phyloP scores from a whole-genome alignment of 306 rosid genomes.

The Ochetophila trinervis region DNA sequence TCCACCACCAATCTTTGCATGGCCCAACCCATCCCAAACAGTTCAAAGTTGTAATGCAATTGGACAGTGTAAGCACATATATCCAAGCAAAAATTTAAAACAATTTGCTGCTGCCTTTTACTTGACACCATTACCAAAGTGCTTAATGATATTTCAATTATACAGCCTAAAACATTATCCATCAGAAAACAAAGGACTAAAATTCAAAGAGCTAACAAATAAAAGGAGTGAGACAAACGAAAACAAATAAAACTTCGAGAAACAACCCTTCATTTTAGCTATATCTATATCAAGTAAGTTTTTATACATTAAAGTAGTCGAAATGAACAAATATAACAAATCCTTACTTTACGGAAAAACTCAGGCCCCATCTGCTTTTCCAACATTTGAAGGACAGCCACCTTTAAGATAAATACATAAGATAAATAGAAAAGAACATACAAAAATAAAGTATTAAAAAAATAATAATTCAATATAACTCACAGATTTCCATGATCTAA shows the following conservation, averaged over 20 bases:
- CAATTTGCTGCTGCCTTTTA: too few relatives aligned
- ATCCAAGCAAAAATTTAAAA: too few relatives aligned
- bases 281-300: not conserved
- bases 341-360: slow-evolving; percentile 84
- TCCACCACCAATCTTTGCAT: too few relatives aligned
- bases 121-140: too few relatives aligned
- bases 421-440: not conserved
- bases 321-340: slow-evolving; percentile 23
- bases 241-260: slow-evolving; percentile 2
- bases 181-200: not conserved
- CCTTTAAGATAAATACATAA: slow-evolving; percentile 36
- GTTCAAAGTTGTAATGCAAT: too few relatives aligned
- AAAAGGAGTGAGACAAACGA: not conserved
- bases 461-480: slow-evolving; percentile 32
- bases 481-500: slow-evolving; percentile 96
- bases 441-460: not conserved
- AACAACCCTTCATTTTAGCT: not conserved
- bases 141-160: too few relatives aligned
- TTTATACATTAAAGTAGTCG: slow-evolving; percentile 3
- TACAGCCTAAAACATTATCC: not conserved
- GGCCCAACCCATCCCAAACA: too few relatives aligned
- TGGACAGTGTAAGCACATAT: too few relatives aligned
- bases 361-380: slow-evolving; percentile 99
- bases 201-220: not conserved
- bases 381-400: slow-evolving; percentile 94